Conservation (phyloP, 495 filamentous ascomycete genomes). For the Echria macrotheca region DNA sequence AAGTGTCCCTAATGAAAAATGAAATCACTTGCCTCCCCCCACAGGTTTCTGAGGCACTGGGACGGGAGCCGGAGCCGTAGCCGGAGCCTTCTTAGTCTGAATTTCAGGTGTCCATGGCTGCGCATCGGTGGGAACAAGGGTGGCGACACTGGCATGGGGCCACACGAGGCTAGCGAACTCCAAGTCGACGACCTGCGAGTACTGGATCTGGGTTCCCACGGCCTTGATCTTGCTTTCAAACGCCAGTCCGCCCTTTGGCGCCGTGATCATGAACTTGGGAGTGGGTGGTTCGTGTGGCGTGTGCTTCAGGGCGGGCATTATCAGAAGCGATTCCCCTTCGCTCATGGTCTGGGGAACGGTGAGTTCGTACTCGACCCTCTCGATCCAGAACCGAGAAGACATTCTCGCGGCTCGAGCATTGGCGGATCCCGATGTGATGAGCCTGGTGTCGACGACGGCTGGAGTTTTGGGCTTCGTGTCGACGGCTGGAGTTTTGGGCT, state of each 20-base stretch:
- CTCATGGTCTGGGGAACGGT: background rate
- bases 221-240: background rate
- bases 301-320: background rate
- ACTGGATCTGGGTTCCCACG: conserved; percentile 4
- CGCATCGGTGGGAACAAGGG: background rate
- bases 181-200: conserved; percentile 3
- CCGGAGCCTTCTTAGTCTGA: background rate
- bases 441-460: background rate
- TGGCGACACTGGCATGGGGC: conserved; percentile 2
- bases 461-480: no score
- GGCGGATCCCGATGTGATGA: background rate
- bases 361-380: conserved; percentile 2
- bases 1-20: no score
- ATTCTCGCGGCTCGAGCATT: background rate
- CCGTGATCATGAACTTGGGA: conserved; percentile 2
- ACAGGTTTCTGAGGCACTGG: background rate
- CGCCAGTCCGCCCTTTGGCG: background rate
- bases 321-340: background rate
- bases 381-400: conserved; percentile 1
- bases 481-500: no score
- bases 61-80: background rate
- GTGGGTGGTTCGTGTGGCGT: background rate
- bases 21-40: background rate
- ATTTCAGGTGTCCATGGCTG: background rate
- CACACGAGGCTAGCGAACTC: background rate